Percentiles rank a stretch among this genome's conserved stretches.
Conservation (phyloP, 805 yeast species). For the Candida lessepsii region DNA sequence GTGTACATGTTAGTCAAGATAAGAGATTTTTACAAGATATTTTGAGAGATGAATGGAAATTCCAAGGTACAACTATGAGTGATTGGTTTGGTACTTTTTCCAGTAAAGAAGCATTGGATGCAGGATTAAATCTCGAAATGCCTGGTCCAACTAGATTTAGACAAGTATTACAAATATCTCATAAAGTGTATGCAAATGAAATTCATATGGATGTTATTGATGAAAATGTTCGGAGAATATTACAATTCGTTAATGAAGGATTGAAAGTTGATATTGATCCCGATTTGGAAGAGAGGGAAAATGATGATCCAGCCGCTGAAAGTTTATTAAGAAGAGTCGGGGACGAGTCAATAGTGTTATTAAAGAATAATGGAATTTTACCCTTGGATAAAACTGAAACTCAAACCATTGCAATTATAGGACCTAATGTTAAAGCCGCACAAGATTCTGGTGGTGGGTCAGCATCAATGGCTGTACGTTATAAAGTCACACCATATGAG, state of each 20-base stretch:
- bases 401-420: constrained; percentile 49
- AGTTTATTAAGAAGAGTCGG: constrained; percentile 44
- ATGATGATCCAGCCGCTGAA: constrained; percentile 48
- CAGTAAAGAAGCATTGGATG: constrained; percentile 43
- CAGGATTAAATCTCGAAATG: constrained; percentile 65
- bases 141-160: constrained; percentile 59
- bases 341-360: constrained; percentile 52
- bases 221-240: constrained; percentile 47
- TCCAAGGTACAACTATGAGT: constrained; percentile 55
- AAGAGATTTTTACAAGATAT: constrained; percentile 43
- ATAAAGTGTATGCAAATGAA: constrained; percentile 42
- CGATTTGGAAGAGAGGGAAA: constrained; percentile 30
- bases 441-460: constrained; percentile 64
- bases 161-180: constrained; percentile 38
- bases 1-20: constrained; percentile 53
- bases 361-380: constrained; percentile 51
- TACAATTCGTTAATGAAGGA: constrained; percentile 47
- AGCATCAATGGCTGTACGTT: constrained; percentile 50
- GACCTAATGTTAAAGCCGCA: constrained; percentile 54
- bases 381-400: constrained; percentile 39
- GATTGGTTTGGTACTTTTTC: constrained; percentile 66
- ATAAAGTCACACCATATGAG: constrained; percentile 47
- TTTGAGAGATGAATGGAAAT: constrained; percentile 56
- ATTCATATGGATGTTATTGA: constrained; percentile 42
- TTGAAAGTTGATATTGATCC: constrained; percentile 39